These are phyloP conservation scores for Brassica hybrid DNA, from an alignment of 441 rosid species.

Conservation along the genomic window DNA sequence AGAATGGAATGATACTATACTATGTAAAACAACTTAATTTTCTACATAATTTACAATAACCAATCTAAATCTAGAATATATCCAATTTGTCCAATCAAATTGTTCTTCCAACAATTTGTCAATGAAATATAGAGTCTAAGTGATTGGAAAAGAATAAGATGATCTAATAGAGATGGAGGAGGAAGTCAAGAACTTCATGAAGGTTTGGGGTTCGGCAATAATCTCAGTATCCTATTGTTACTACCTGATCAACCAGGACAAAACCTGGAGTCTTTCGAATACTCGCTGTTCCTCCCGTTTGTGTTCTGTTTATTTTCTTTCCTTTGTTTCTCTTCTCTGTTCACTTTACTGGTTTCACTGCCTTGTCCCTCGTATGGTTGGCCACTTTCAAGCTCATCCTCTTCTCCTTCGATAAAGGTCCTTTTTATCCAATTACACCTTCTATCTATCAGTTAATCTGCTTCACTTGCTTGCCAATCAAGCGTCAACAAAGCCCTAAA, in stretches of 20 bases:
- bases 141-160: background rate
- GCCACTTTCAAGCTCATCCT: conserved; percentile 67
- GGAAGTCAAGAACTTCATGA: conserved; percentile 42
- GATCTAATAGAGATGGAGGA: conserved; percentile 34
- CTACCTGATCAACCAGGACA: conserved; percentile 37
- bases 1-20: background rate
- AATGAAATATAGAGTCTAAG: background rate
- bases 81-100: background rate
- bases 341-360: conserved; percentile 44
- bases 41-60: background rate
- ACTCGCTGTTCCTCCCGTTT: conserved; percentile 47
- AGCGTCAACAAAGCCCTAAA: conserved; percentile 16
- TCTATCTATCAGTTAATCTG: conserved; percentile 34
- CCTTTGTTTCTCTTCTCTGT: conserved; percentile 47
- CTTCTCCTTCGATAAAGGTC: conserved; percentile 45
- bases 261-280: conserved; percentile 41
- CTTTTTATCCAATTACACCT: conserved; percentile 44
- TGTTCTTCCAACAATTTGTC: background rate
- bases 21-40: background rate
- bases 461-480: conserved; percentile 52
- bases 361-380: conserved; percentile 63
- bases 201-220: conserved; percentile 41
- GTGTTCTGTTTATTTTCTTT: conserved; percentile 44
- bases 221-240: conserved; percentile 44
- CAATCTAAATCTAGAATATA: too few relatives aligned